Evolutionary conservation across 2,329 filamentous ascomycete genomes (phyloP), one percentile per base, ranked within the genome.

Genomic region (Ilyonectria destructans): DNA sequence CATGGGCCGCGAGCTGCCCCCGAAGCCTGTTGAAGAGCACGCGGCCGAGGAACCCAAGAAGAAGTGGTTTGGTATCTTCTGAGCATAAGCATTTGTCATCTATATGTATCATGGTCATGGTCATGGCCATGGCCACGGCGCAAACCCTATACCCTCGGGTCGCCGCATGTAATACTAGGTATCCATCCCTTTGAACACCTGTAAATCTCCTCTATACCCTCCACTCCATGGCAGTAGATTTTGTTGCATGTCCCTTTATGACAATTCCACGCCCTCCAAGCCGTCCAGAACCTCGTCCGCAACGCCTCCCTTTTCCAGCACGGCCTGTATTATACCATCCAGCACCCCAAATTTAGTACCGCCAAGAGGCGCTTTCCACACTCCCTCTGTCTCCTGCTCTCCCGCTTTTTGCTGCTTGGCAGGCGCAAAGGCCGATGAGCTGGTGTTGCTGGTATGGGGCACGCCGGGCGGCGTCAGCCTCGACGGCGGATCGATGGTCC

Each of bases 41-140:
- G 76, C 76, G 64, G 76, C 77, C 54, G 76, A 73, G 35, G 63
- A 74, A 62, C 73, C 74, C 62, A 82, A 90, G 64, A 95, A 95
- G 88, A 95, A 93, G 85, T 95, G 92, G 89, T 84, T 96, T 75
- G 94, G 94, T 15, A 92, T 97, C 77, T 97, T 94, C 87, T 95
- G 79, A 81, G 64, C n/a, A 51, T 15, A 13, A 55, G 31, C 33
- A 49, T 49, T 40, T 46, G 33, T 62, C 37, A 37, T 49, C 31
- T 37, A 45, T 49, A 19, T 55, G 58, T 55, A 61, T 45, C 35
- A 46, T 58, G 46, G 26, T 45, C 35, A 46, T 58, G 46, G 26
- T 59, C 54, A 72, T 71, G 71, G 69, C 61, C 67, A 58, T 68
- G 69, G 57, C 64, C 63, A 65, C 62, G 66, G 56, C 49, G 68